Evolutionary conservation across 768 basidiomycete species (phyloP).

Genomic region (Pleurotus sapidus): DNA sequence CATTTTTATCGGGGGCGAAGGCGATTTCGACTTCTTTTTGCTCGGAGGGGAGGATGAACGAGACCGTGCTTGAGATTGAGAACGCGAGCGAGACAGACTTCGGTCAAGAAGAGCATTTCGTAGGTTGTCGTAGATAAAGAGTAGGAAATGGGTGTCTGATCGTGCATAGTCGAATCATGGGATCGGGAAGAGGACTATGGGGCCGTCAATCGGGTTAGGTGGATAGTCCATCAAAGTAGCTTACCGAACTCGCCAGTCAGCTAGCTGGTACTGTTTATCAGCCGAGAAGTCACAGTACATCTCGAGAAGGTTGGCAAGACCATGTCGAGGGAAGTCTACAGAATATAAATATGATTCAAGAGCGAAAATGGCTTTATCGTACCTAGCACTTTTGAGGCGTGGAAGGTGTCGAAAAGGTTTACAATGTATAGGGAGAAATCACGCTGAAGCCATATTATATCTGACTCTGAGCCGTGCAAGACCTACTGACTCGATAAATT

Average conservation of each 20-base stretch:
- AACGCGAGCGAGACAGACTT: constrained; percentile 40
- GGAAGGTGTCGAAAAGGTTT: constrained; percentile 95
- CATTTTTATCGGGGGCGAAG: neutral
- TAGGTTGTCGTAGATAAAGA: constrained; percentile 90
- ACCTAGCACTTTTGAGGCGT: constrained; percentile 88
- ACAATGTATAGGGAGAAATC: constrained; percentile 94
- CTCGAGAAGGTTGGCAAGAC: constrained; percentile 79
- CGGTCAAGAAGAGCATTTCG: constrained; percentile 84
- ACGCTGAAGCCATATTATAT: constrained; percentile 95
- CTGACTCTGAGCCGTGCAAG: constrained; percentile 92
- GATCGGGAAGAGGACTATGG: constrained; percentile 70
- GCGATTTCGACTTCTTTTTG: constrained; percentile 5
- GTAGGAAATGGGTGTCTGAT: constrained; percentile 93
- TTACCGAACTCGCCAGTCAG: constrained; percentile 94
- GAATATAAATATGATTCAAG: neutral
- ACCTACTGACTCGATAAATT: constrained; percentile 43
- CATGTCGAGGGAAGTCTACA: constrained; percentile 78
- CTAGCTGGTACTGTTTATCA: constrained; percentile 95
- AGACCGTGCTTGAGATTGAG: constrained; percentile 16
- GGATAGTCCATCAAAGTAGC: constrained; percentile 11
- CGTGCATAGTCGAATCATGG: constrained; percentile 93
- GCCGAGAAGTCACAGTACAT: constrained; percentile 88
- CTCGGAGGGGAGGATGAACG: neutral
- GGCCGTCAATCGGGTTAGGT: neutral
- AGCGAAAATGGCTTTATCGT: constrained; percentile 7